Evolutionary conservation across 164 flowering plant species (phyloP), one percentile per base, ranked within the genome.

Genomic region (Stephania yunnanensis): DNA sequence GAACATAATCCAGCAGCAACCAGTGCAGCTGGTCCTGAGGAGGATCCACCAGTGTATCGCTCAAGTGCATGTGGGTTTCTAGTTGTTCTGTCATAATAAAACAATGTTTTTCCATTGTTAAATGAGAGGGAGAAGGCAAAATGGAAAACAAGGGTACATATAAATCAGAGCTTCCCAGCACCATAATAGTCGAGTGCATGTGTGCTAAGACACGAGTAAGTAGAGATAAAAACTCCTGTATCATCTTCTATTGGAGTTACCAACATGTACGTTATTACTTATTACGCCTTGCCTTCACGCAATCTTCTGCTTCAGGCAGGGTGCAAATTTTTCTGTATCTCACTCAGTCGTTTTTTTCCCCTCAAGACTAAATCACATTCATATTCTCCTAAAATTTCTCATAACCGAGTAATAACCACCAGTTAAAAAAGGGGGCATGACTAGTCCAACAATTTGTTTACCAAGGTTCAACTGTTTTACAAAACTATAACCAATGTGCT

Each of bases 1-100:
- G 96, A 88, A 79, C 98, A 93, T 75, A 93, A 65, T 82, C 99
- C 98, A 78, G 95, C 86, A 82, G 96, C 91, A 67, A 95, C 96
- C 84, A 95, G 76, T 74, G 99, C 98, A 71, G 95, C 98, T 68
- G 98, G 92, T 20, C 97, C 98, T 58, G 99, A 95, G 68, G 99
- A 95, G 74, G 99, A 95, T 79, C 99, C 99, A 68, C 99, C 99
- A 0, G 99, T 95, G 73, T 95, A 95, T 79, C 99, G 87, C 25
- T 92, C 90, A 31, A 84, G 84, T 22, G 82, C 90, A 81, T 95
- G 96, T 29, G 99, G 98, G 80, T 95, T 95, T 83, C 98, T 86
- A 66, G 96, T 78, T 80, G 98, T 92, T 80, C 98, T 94, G 85
- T 58, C 50, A 72, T 20, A 71, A 68, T 44, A 20, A 46, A 67